These are phyloP conservation scores for Ustilago curta DNA, from an alignment of 1,284 basidiomycete species.

Conservation along the genomic window DNA sequence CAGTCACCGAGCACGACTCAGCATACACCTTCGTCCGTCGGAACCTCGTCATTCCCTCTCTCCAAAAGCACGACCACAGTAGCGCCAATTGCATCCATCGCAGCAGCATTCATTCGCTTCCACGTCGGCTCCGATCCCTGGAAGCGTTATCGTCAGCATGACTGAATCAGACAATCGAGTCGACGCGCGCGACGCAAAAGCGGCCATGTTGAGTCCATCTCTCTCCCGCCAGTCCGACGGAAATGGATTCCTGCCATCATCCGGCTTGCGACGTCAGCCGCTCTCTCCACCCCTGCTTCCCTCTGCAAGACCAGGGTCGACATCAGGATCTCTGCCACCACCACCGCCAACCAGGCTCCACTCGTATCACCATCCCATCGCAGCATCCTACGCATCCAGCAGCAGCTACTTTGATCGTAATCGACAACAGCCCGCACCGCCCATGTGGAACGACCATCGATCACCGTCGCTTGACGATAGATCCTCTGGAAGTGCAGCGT, in stretches of 20 bases:
- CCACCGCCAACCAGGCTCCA: constrained; percentile 36
- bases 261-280: constrained; percentile 15
- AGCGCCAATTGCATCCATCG: no score
- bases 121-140: neutral
- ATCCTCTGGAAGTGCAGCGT: constrained; percentile 17
- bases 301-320: constrained; percentile 8
- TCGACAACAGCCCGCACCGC: constrained; percentile 25
- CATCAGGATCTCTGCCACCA: constrained; percentile 25
- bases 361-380: constrained; percentile 50
- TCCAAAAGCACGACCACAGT: no score
- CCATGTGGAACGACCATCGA: constrained; percentile 31
- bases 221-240: constrained; percentile 13
- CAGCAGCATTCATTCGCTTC: neutral
- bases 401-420: constrained; percentile 27
- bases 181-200: constrained; percentile 8
- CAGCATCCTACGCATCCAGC: constrained; percentile 36
- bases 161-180: constrained; percentile 13
- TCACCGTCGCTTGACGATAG: constrained; percentile 41
- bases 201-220: constrained; percentile 24
- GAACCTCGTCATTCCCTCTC: neutral
- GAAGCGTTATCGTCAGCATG: constrained; percentile 11
- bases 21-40: neutral
- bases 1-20: neutral
- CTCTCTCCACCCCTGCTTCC: constrained; percentile 28
- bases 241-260: constrained; percentile 6